A percentile compares a stretch with the other conserved stretches of the same genome.
phyloP scores from a whole-genome alignment of 345 rosid species.

The Moringa oleifera region DNA sequence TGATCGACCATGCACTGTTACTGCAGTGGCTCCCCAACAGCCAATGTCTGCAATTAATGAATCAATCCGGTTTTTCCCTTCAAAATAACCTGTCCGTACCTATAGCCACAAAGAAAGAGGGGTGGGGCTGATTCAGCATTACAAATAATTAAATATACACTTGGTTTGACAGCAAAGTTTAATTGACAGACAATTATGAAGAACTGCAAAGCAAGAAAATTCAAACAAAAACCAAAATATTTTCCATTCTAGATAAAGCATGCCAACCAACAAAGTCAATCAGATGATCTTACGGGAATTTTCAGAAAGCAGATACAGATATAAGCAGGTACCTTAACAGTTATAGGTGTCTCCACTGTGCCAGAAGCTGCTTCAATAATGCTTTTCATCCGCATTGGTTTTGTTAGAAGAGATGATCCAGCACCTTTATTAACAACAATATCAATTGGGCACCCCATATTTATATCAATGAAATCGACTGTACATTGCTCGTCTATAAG shows the following conservation, averaged over 20 bases:
- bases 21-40: constrained; percentile 83
- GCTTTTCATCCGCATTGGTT: constrained; percentile 76
- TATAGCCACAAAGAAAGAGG: constrained; percentile 21
- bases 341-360: constrained; percentile 75
- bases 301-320: not conserved
- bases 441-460: constrained; percentile 98
- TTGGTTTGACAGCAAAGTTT: not conserved
- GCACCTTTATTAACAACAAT: constrained; percentile 90
- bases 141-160: too few species aligned
- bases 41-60: constrained; percentile 68
- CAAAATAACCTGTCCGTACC: constrained; percentile 84
- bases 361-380: constrained; percentile 61
- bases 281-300: not conserved
- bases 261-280: not conserved
- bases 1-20: constrained; percentile 89
- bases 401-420: constrained; percentile 84
- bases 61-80: constrained; percentile 76
- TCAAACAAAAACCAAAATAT: not conserved
- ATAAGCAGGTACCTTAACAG: constrained; percentile 60
- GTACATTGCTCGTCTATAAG: constrained; percentile 75
- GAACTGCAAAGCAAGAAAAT: not conserved
- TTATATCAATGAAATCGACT: constrained; percentile 88
- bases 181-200: not conserved
- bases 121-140: not conserved
- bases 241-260: not conserved